Conservation (phyloP, 371 early-diverging fungal genomes). For the Blastocladiella emersonii region DNA sequence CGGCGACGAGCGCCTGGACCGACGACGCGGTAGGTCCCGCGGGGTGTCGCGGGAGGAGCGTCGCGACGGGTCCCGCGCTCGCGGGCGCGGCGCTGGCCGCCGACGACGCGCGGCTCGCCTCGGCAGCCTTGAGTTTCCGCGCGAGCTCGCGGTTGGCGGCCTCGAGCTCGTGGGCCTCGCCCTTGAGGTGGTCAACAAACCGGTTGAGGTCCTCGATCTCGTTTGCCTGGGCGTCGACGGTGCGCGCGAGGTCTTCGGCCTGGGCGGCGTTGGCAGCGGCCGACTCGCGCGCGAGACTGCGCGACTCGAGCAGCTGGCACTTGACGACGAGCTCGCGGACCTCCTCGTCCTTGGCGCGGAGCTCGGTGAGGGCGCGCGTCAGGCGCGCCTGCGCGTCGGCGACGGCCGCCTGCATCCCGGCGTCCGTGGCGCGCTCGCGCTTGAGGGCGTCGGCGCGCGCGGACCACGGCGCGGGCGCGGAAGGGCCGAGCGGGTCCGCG, state of each 20-base stretch:
- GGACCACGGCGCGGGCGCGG: constrained; percentile 48
- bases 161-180: constrained; percentile 9
- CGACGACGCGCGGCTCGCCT: too few species aligned
- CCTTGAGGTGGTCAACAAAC: neutral
- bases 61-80: too few species aligned
- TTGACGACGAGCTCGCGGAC: constrained; percentile 58
- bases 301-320: constrained; percentile 40
- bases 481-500: neutral
- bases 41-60: constrained; percentile 11
- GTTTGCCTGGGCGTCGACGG: neutral
- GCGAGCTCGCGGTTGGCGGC: constrained; percentile 10
- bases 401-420: constrained; percentile 43
- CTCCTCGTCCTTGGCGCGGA: constrained; percentile 59
- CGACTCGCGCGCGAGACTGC: neutral
- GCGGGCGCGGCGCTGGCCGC: neutral
- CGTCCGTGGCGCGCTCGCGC: constrained; percentile 53
- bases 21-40: constrained; percentile 16
- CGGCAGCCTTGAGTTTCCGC: constrained; percentile 12
- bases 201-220: constrained; percentile 3
- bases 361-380: constrained; percentile 19
- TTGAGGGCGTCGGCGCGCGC: constrained; percentile 63
- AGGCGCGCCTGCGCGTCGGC: neutral
- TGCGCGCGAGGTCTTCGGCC: neutral
- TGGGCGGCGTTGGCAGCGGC: neutral
- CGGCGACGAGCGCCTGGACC: constrained; percentile 56